A percentile compares a stretch with the other conserved stretches of the same genome.
phyloP scores from a whole-genome alignment of 306 rosid genomes.

The Trifolium dubium region DNA sequence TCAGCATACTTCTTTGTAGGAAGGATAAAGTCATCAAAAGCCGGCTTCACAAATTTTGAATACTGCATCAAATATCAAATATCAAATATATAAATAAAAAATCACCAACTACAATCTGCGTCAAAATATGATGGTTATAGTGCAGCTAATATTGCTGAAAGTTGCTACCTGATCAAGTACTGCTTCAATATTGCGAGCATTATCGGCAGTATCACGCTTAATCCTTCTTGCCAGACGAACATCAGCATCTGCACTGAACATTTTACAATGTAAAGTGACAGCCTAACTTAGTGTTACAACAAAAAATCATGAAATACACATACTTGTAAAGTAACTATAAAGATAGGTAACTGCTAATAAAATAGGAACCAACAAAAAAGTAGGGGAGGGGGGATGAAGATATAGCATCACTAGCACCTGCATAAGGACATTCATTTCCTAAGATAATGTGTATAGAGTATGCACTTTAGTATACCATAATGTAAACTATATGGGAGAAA shows the following conservation, averaged over 20 bases:
- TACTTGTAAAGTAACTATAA: constrained; percentile 31
- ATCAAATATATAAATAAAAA: constrained; percentile 39
- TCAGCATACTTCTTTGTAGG: constrained; percentile 99
- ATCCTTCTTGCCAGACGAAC: constrained; percentile 98
- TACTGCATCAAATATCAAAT: constrained; percentile 77
- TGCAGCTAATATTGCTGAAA: no score
- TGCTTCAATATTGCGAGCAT: constrained; percentile 80
- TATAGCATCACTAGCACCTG: constrained; percentile 27
- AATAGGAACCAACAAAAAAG: constrained; percentile 25
- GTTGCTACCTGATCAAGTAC: constrained; percentile 92
- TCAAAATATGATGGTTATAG: no score
- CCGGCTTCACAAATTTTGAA: constrained; percentile 96
- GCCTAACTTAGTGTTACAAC: constrained; percentile 53
- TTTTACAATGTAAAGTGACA: constrained; percentile 69
- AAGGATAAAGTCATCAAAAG: constrained; percentile 97
- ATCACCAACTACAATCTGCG: constrained; percentile 30
- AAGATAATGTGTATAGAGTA: constrained; percentile 30
- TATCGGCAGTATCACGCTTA: constrained; percentile 86
- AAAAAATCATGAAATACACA: background rate
- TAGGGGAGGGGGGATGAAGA: constrained; percentile 5
- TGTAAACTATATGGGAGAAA: background rate
- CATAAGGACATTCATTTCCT: constrained; percentile 4
- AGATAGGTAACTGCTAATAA: background rate
- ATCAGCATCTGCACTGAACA: constrained; percentile 99
- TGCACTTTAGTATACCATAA: constrained; percentile 10